Evolutionary conservation across 2,329 filamentous ascomycete species (phyloP).

Genomic region (Cytospora paraplurivora): DNA sequence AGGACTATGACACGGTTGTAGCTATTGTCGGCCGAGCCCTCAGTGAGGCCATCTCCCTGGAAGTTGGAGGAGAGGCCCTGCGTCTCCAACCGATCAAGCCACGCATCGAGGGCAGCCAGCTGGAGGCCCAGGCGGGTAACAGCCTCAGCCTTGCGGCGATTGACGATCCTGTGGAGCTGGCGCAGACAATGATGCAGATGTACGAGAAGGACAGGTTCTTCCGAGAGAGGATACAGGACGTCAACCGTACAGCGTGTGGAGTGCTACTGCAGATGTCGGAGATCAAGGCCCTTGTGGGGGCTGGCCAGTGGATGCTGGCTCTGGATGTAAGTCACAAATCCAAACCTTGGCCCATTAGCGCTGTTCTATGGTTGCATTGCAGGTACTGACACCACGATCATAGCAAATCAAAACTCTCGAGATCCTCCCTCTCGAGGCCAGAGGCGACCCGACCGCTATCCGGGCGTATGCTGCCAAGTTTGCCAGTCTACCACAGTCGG

Average conservation of each 20-base stretch:
- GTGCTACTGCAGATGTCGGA: constrained; percentile 62
- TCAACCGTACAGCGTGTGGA: constrained; percentile 58
- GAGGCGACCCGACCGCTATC: constrained; percentile 76
- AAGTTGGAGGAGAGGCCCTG: constrained; percentile 79
- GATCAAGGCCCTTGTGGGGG: constrained; percentile 60
- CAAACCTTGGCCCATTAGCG: not conserved
- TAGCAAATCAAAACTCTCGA: constrained; percentile 71
- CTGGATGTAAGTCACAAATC: constrained; percentile 54
- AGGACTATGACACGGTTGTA: constrained; percentile 94
- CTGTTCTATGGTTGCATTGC: not conserved
- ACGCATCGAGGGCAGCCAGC: constrained; percentile 49
- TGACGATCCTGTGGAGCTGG: constrained; percentile 62
- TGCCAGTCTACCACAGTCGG: constrained; percentile 72
- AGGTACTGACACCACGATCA: constrained; percentile 6
- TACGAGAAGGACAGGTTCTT: constrained; percentile 65
- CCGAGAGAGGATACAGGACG: constrained; percentile 57
- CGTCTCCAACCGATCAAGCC: constrained; percentile 80
- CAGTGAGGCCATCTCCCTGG: constrained; percentile 84
- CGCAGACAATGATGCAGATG: constrained; percentile 63
- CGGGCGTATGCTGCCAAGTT: constrained; percentile 81
- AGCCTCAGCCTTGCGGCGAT: constrained; percentile 64
- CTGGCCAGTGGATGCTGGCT: constrained; percentile 57
- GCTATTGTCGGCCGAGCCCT: constrained; percentile 85
- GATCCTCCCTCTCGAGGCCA: constrained; percentile 77
- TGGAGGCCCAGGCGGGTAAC: constrained; percentile 48